Evolutionary conservation across 352 stramenopile species (phyloP).

Genomic region (Thalassiosira gravida): DNA sequence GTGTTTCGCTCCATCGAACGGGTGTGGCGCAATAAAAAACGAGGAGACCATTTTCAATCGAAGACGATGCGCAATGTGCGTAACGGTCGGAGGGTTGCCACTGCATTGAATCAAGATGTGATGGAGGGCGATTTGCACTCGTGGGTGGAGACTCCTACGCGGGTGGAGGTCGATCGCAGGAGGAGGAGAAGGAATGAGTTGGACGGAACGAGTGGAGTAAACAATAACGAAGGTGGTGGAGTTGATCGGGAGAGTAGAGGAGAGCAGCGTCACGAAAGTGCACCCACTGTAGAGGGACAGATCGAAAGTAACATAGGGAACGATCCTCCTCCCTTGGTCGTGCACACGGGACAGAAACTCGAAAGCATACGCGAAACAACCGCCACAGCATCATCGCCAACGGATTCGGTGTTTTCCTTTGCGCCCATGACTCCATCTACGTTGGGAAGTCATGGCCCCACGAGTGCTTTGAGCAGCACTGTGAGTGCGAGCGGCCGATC

Average conservation of each 20-base stretch:
- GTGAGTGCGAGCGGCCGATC: too few relatives aligned
- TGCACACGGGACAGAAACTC: conserved; percentile 12
- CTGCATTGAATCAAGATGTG: conserved; percentile 36
- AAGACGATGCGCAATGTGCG: conserved; percentile 46
- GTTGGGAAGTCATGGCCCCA: conserved; percentile 11
- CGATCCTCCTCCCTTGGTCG: too few relatives aligned
- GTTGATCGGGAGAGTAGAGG: background rate
- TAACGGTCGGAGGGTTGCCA: conserved; percentile 36
- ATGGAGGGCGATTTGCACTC: conserved; percentile 33
- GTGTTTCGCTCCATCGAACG: conserved; percentile 56
- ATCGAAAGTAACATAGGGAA: too few relatives aligned
- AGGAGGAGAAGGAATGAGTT: background rate
- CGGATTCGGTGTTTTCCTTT: too few relatives aligned
- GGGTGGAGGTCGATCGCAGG: conserved; percentile 20
- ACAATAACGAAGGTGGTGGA: background rate
- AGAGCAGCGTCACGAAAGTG: background rate
- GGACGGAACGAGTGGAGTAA: background rate
- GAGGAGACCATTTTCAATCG: too few relatives aligned
- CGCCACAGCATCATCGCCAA: background rate
- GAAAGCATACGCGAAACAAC: conserved; percentile 19
- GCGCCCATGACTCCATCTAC: conserved; percentile 12
- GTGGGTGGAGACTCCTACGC: conserved; percentile 57
- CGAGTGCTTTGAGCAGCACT: too few relatives aligned
- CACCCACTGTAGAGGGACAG: too few relatives aligned
- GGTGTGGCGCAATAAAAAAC: conserved; percentile 28